phyloP scores from a whole-genome alignment of 2,329 filamentous ascomycete species.

The Phaeoacremonium minimum region DNA sequence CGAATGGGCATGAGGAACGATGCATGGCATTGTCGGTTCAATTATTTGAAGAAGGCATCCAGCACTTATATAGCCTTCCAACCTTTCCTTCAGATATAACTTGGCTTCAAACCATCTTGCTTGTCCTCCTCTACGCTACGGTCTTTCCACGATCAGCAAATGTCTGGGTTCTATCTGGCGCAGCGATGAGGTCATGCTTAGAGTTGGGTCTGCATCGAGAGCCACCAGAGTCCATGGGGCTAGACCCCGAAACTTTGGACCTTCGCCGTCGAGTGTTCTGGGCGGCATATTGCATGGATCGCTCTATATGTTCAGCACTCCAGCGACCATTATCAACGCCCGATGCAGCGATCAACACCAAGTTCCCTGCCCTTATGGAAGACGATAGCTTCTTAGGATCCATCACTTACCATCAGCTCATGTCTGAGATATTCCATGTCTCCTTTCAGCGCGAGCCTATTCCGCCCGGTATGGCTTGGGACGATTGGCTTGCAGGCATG shows the following conservation, averaged over 20 bases:
- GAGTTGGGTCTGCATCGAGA: constrained; percentile 6
- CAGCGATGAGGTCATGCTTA: constrained; percentile 11
- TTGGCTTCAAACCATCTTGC: constrained; percentile 11
- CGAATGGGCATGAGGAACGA: constrained; percentile 22
- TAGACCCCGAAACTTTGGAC: background rate
- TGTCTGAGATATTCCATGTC: constrained; percentile 11
- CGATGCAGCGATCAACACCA: background rate
- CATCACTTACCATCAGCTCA: constrained; percentile 6
- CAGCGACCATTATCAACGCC: constrained; percentile 4
- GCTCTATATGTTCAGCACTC: constrained; percentile 10
- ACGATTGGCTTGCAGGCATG: constrained; percentile 10
- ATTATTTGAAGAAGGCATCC: constrained; percentile 25
- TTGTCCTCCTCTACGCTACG: constrained; percentile 11
- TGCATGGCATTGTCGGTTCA: constrained; percentile 22
- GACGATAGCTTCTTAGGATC: constrained; percentile 6
- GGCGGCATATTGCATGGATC: constrained; percentile 6
- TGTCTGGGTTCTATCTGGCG: constrained; percentile 13
- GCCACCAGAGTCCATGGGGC: background rate
- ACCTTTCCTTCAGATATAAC: constrained; percentile 15
- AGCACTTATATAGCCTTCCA: constrained; percentile 20
- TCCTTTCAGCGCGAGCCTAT: constrained; percentile 5
- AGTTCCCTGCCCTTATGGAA: background rate
- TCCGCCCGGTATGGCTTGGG: constrained; percentile 4
- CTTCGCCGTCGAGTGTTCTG: background rate
- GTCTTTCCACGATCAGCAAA: constrained; percentile 11